Evolutionary conservation across 202 grass and related monocot species (phyloP).

Genomic region (Dendrocalamus latiflorus): DNA sequence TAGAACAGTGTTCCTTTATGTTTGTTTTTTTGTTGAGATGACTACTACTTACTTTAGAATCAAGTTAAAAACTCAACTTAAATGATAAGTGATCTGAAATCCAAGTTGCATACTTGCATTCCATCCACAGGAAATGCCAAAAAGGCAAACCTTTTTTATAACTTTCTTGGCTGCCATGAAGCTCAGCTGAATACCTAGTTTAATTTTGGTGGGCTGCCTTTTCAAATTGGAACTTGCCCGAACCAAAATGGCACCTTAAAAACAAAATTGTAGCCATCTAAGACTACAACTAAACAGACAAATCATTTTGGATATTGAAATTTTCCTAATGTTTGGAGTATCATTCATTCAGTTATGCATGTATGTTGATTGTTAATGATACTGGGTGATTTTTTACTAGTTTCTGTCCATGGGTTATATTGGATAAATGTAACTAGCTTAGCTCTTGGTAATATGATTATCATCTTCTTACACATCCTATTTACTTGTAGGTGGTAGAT

Average conservation of each 20-base stretch:
- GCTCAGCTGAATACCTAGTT: neutral
- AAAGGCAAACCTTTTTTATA: neutral
- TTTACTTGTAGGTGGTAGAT: slow-evolving; percentile 69
- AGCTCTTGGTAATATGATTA: slow-evolving; percentile 3
- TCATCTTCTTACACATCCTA: slow-evolving; percentile 12
- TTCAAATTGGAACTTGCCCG: neutral
- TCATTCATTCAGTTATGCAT: neutral
- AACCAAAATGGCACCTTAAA: neutral
- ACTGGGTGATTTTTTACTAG: neutral
- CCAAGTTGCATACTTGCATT: neutral
- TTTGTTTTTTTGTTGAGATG: neutral
- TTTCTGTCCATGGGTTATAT: neutral
- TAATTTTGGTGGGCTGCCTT: neutral
- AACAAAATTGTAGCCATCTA: neutral
- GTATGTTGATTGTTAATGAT: neutral
- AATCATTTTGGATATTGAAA: neutral
- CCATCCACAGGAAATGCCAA: neutral
- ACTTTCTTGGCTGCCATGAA: neutral
- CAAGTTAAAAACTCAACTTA: neutral
- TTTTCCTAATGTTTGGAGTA: neutral
- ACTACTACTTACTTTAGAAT: neutral
- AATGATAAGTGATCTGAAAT: neutral
- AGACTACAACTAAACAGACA: neutral
- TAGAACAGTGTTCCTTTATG: neutral
- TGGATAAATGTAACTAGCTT: neutral